phyloP scores from a whole-genome alignment of 1,284 basidiomycete genomes.

The Leccinum subfulvum region DNA sequence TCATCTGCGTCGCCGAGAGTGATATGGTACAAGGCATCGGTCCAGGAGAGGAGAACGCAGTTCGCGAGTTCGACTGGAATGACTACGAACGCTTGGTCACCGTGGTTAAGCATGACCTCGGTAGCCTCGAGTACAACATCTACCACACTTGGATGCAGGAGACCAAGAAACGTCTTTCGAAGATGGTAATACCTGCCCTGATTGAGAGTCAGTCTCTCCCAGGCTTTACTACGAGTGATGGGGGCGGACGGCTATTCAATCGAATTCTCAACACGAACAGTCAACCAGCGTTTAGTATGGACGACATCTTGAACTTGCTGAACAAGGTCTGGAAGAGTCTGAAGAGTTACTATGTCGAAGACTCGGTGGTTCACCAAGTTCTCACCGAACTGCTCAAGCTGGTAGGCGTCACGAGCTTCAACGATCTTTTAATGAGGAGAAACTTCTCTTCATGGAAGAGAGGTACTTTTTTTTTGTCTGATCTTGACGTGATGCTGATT shows the following conservation, averaged over 20 bases:
- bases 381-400: constrained; percentile 95
- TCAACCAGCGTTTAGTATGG: constrained; percentile 95
- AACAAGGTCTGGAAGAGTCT: constrained; percentile 99
- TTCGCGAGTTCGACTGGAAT: constrained; percentile 93
- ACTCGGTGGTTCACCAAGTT: constrained; percentile 95
- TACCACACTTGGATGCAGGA: constrained; percentile 99
- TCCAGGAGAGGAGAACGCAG: constrained; percentile 89
- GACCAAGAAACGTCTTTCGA: constrained; percentile 93
- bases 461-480: constrained; percentile 52
- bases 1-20: constrained; percentile 97
- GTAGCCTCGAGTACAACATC: constrained; percentile 99
- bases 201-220: constrained; percentile 98
- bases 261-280: constrained; percentile 84
- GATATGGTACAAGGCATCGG: constrained; percentile 98
- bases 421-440: constrained; percentile 96
- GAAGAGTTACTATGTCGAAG: constrained; percentile 99
- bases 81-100: constrained; percentile 96
- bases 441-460: constrained; percentile 99
- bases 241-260: constrained; percentile 90
- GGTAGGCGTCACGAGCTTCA: constrained; percentile 97
- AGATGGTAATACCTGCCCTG: constrained; percentile 98
- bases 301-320: constrained; percentile 94
- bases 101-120: constrained; percentile 98
- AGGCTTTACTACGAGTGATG: constrained; percentile 96
- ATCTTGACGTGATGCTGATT: constrained; percentile 1